A percentile compares a stretch with the other conserved stretches of the same genome.
Conservation (phyloP, 2,329 filamentous ascomycete species). For the Parafenestella ontariensis region DNA sequence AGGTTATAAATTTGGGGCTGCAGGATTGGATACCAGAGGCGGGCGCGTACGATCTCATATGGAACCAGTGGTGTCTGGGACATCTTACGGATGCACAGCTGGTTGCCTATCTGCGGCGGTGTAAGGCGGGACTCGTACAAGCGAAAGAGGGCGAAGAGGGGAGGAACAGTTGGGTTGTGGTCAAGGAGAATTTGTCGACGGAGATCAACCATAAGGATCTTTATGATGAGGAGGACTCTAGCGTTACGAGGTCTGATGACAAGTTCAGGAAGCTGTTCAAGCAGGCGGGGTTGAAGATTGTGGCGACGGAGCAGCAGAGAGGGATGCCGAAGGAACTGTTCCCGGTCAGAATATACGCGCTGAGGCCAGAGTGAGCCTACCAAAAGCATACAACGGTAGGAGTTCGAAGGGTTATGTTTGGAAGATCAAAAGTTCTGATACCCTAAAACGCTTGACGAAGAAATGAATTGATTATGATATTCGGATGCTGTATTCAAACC, state of each 20-base stretch:
- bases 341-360: constrained; percentile 79
- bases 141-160: constrained; percentile 38
- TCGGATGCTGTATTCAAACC: too few species aligned
- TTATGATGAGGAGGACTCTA: constrained; percentile 78
- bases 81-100: constrained; percentile 80
- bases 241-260: constrained; percentile 76
- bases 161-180: constrained; percentile 64
- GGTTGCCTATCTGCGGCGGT: constrained; percentile 69
- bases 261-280: constrained; percentile 76
- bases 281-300: constrained; percentile 69
- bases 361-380: constrained; percentile 60
- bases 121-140: constrained; percentile 58
- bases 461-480: not conserved
- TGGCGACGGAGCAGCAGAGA: constrained; percentile 49
- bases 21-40: constrained; percentile 69
- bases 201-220: constrained; percentile 64
- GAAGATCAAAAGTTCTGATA: not conserved
- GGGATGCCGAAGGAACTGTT: constrained; percentile 74
- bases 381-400: not conserved
- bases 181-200: constrained; percentile 81
- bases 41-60: constrained; percentile 77
- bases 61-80: constrained; percentile 90
- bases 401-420: not conserved
- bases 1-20: constrained; percentile 74
- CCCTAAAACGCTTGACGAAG: not conserved